Base-by-base conservation (phyloP, 2,329 filamentous ascomycete species). In the Talaromyces sp. region DNA sequence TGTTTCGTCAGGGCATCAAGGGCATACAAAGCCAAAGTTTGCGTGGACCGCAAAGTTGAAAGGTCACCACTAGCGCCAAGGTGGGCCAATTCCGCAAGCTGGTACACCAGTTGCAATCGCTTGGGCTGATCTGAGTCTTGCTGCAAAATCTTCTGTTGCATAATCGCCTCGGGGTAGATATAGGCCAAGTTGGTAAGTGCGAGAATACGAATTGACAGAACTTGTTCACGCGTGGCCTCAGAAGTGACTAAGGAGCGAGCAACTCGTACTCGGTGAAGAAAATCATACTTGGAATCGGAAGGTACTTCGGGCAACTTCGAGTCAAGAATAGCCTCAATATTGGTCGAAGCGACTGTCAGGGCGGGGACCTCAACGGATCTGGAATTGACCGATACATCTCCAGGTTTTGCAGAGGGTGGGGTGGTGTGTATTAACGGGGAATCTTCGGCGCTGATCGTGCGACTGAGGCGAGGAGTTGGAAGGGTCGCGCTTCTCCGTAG, bases 161-260 rank as follows among this genome's bases (percentile, higher is more conserved):
- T 96, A n/a, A 86, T 85, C 3, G 83, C 78, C 69, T 99, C 95
- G 2, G 83, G 82, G 66, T 95, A 88, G 58, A 97, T 90, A 71
- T 96, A 97, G 2, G 92, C 91, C 63, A 99, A 75, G 68, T 97
- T 99, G 26, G 90, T 89, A 62, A 97, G 88, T 14, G 93, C 92
- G 48, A 99, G 81, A 41, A 97, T 80, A 32, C 93, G 89, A 57
- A 93, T 86, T 38, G 89, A 86, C 54, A 99, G 81, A 17, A 93
- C 86, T 66, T 89, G 83, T 70, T 91, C 89, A 51, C 92, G 85
- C 24, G 84, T 84, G 61, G 87, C 81, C 12, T 81, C 72, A 0
- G 89, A 87, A 1, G 81, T 83, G 32, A 85, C 80, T 60, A 99
- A 80, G 14, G 91, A 91, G 72, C 92, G 89, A n/a, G 92, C 90